Evolutionary conservation across 1,284 basidiomycete genomes (phyloP).

Genomic region (Sporisorium iseilematis-ciliati): DNA sequence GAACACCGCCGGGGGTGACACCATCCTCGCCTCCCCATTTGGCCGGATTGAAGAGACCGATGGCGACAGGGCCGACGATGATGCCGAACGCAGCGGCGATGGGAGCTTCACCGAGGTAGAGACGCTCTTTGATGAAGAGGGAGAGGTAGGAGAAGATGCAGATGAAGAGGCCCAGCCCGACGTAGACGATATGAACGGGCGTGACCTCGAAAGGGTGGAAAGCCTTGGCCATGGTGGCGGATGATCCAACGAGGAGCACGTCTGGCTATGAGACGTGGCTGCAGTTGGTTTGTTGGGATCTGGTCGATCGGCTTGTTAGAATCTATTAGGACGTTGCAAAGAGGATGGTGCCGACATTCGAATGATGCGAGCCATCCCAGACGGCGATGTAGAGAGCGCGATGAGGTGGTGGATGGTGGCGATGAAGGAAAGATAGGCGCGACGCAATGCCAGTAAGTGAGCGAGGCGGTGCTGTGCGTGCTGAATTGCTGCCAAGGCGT

Average conservation of each 20-base stretch:
- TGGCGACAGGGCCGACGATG: slow-evolving; percentile 85
- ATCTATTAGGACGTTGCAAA: slow-evolving; percentile 20
- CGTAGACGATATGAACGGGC: slow-evolving; percentile 66
- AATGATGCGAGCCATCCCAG: slow-evolving; percentile 15
- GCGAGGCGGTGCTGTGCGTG: background rate
- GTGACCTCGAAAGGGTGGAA: slow-evolving; percentile 68
- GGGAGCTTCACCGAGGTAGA: slow-evolving; percentile 96
- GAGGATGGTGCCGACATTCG: slow-evolving; percentile 39
- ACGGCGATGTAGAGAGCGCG: background rate
- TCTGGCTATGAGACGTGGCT: background rate
- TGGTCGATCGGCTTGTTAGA: background rate
- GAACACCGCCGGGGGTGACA: slow-evolving; percentile 75
- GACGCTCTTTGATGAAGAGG: slow-evolving; percentile 88
- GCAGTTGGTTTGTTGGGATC: background rate
- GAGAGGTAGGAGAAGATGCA: slow-evolving; percentile 92
- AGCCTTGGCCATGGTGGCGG: slow-evolving; percentile 36
- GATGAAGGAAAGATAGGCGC: background rate
- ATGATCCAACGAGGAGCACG: background rate
- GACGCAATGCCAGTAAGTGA: background rate
- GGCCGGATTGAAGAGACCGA: slow-evolving; percentile 86
- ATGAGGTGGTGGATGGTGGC: background rate
- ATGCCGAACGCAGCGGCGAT: slow-evolving; percentile 95
- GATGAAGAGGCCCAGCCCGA: slow-evolving; percentile 66
- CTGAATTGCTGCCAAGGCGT: too few species aligned
- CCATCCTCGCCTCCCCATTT: slow-evolving; percentile 78